Evolutionary conservation across 805 yeast genomes (phyloP).

Genomic region (Starmerella sp.): DNA sequence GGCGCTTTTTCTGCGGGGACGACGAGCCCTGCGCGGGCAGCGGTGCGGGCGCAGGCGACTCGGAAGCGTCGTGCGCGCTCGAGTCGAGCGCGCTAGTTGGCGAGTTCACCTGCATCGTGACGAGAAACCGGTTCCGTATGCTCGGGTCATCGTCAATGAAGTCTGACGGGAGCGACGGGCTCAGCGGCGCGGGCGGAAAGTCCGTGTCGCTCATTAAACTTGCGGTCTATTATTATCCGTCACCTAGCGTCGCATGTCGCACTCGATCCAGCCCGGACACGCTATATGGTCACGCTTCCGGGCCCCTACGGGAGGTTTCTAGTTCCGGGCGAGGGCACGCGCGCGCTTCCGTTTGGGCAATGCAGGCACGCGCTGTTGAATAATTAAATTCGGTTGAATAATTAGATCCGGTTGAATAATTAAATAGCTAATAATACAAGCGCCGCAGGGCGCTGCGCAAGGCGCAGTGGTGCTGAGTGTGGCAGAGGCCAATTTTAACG

Average conservation of each 20-base stretch:
- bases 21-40: background rate
- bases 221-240: constrained; percentile 5
- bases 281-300: background rate
- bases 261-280: background rate
- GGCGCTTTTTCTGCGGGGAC: constrained; percentile 1
- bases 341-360: background rate
- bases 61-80: background rate
- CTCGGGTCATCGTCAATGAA: constrained; percentile 19
- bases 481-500: too few species aligned
- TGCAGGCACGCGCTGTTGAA: background rate
- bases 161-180: constrained; percentile 33
- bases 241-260: background rate
- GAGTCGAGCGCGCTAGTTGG: background rate
- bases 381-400: background rate
- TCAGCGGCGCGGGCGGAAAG: constrained; percentile 28
- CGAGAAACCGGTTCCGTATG: background rate
- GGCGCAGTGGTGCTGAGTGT: too few species aligned
- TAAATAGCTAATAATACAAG: background rate
- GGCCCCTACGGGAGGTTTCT: background rate
- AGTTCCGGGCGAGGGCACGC: background rate
- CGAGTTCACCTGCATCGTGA: constrained; percentile 2
- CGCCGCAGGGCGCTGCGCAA: too few species aligned
- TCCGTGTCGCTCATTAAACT: constrained; percentile 15
- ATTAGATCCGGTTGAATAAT: background rate
- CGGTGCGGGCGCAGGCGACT: background rate